A percentile compares a stretch with the other conserved stretches of the same genome.
Evolutionary conservation across 106 monocot genomes (phyloP).

Genomic region (Allium cepa): DNA sequence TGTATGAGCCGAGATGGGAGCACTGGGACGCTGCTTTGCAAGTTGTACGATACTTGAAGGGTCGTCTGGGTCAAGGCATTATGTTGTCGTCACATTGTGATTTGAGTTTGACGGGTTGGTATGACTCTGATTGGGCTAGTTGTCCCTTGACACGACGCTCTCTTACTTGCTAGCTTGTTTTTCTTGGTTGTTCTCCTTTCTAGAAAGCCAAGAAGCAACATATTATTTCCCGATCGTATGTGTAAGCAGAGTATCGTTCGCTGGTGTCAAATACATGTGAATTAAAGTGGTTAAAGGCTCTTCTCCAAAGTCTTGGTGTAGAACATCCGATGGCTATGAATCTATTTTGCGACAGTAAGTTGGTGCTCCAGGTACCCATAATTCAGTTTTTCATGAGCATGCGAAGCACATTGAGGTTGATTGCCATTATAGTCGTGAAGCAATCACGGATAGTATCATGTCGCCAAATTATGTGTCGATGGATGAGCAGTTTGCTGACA

Average conservation of each 20-base stretch:
- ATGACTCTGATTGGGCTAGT: constrained; percentile 3
- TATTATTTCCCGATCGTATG: neutral
- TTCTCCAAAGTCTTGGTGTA: neutral
- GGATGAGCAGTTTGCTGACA: constrained; percentile 3
- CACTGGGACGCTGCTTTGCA: neutral
- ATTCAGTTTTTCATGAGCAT: constrained; percentile 1
- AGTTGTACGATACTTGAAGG: neutral
- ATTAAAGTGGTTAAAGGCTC: neutral
- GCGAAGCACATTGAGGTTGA: constrained; percentile 7
- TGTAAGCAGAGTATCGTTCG: constrained; percentile 3
- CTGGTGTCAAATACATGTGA: neutral
- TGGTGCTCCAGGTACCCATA: neutral
- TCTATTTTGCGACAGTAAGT: neutral
- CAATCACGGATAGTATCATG: neutral
- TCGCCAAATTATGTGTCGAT: neutral
- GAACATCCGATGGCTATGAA: neutral
- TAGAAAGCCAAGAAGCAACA: constrained; percentile 5
- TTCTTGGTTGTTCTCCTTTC: neutral
- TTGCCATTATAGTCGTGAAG: constrained; percentile 3
- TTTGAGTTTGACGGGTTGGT: neutral
- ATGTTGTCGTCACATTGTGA: neutral
- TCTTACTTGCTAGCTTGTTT: neutral
- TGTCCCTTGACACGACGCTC: neutral
- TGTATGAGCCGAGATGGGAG: neutral
- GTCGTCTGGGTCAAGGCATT: neutral